Evolutionary conservation across 129 eudicot species (phyloP).

Genomic region (Calendula officinalis): DNA sequence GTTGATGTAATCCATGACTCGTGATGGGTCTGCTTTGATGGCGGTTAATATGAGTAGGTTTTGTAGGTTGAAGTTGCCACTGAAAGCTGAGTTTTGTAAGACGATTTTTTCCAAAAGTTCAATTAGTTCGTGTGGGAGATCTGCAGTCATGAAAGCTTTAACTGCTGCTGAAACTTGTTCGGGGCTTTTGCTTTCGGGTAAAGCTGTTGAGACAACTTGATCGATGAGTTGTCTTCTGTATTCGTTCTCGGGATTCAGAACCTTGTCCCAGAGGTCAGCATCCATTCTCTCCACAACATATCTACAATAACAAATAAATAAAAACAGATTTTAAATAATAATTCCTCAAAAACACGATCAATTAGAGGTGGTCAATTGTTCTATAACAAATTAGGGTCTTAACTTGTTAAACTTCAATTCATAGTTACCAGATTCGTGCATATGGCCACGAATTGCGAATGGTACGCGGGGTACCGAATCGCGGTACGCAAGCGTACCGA

Average conservation of each 20-base stretch:
- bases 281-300: slow-evolving; percentile 98
- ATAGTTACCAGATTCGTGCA: no score
- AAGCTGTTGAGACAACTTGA: slow-evolving; percentile 89
- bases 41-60: slow-evolving; percentile 90
- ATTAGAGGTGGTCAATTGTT: not conserved
- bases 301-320: slow-evolving; percentile 28
- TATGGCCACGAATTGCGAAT: no score
- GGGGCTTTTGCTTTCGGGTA: slow-evolving; percentile 95
- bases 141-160: slow-evolving; percentile 93
- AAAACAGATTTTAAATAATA: slow-evolving; percentile 3
- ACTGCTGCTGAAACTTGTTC: slow-evolving; percentile 98
- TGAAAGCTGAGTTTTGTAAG: slow-evolving; percentile 91
- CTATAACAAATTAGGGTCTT: no score
- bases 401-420: no score
- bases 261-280: slow-evolving; percentile 93
- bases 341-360: not conserved
- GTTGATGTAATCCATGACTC: slow-evolving; percentile 89
- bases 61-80: slow-evolving; percentile 94
- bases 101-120: slow-evolving; percentile 94
- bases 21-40: slow-evolving; percentile 85
- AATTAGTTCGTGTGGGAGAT: slow-evolving; percentile 86
- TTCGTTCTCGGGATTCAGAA: slow-evolving; percentile 88
- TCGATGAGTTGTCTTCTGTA: slow-evolving; percentile 89
- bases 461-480: no score
- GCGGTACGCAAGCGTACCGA: no score